phyloP scores from a whole-genome alignment of 2,329 filamentous ascomycete genomes.

The Emydomyces testavorans region DNA sequence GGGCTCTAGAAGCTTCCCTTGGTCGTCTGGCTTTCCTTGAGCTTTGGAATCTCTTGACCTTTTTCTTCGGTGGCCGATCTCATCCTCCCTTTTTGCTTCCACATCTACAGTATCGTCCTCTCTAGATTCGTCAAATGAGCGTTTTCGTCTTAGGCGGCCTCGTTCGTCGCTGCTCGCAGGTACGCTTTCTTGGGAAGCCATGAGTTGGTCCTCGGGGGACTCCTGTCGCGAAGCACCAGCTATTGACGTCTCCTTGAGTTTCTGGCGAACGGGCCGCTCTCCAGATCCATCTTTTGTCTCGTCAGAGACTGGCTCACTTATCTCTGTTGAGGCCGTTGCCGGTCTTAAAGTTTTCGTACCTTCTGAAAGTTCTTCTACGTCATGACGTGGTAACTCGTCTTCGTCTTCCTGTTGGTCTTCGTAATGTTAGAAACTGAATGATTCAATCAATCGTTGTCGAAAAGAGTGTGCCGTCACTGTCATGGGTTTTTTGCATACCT shows the following conservation, averaged over 20 bases:
- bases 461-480: background rate
- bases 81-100: conserved; percentile 13
- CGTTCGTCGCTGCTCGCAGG: conserved; percentile 24
- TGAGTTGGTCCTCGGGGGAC: conserved; percentile 14
- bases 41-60: conserved; percentile 24
- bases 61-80: conserved; percentile 26
- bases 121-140: conserved; percentile 34
- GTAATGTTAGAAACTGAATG: background rate
- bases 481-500: conserved; percentile 8
- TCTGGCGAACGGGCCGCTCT: conserved; percentile 49
- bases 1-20: background rate
- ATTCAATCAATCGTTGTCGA: background rate
- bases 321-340: conserved; percentile 13
- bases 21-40: conserved; percentile 15
- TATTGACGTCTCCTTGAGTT: conserved; percentile 52
- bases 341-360: conserved; percentile 17
- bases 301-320: conserved; percentile 15
- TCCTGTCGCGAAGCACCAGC: conserved; percentile 25
- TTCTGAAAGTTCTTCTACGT: conserved; percentile 17
- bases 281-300: conserved; percentile 28
- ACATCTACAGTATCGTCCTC: conserved; percentile 22
- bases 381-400: background rate
- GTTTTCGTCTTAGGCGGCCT: conserved; percentile 29
- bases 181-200: conserved; percentile 10
- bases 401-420: conserved; percentile 6